These are phyloP conservation scores for Neurospora sp. DNA, from an alignment of 2,329 filamentous ascomycete species.

Conservation along the genomic window DNA sequence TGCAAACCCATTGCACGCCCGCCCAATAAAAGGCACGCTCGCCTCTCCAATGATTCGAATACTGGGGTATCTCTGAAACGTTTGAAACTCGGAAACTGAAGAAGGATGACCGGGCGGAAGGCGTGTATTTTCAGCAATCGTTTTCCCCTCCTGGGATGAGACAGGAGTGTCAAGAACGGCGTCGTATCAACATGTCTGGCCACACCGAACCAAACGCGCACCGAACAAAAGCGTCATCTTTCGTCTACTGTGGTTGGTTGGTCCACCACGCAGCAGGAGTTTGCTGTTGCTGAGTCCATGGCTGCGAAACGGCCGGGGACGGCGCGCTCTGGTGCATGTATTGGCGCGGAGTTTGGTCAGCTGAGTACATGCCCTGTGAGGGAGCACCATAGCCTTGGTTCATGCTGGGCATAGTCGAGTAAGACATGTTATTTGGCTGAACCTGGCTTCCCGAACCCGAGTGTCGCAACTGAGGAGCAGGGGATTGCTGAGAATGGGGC, in stretches of 20 bases:
- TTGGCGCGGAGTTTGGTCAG: slow-evolving; percentile 54
- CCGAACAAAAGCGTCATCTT: slow-evolving; percentile 3
- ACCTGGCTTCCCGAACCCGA: slow-evolving; percentile 43
- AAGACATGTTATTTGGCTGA: slow-evolving; percentile 46
- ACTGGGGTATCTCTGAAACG: neutral
- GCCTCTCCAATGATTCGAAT: neutral
- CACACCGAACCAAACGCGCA: neutral
- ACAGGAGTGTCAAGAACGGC: neutral
- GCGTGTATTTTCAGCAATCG: neutral
- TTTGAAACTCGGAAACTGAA: neutral
- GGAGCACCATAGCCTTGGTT: slow-evolving; percentile 46
- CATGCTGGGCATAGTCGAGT: slow-evolving; percentile 53
- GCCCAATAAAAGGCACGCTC: neutral
- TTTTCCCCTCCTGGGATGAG: neutral
- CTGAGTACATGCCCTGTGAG: slow-evolving; percentile 47
- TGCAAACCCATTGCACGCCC: neutral
- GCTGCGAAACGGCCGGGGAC: slow-evolving; percentile 39
- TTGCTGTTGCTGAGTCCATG: slow-evolving; percentile 45
- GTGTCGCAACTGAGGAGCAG: slow-evolving; percentile 51
- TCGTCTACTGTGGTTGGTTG: slow-evolving; percentile 34
- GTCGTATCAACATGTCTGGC: neutral
- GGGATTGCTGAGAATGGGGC: slow-evolving; percentile 44
- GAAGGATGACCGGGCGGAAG: neutral
- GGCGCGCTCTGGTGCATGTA: slow-evolving; percentile 57
- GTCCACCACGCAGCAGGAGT: slow-evolving; percentile 50